Base-by-base conservation (phyloP, 2,329 filamentous ascomycete species). In the Trichoderma endophyticum region DNA sequence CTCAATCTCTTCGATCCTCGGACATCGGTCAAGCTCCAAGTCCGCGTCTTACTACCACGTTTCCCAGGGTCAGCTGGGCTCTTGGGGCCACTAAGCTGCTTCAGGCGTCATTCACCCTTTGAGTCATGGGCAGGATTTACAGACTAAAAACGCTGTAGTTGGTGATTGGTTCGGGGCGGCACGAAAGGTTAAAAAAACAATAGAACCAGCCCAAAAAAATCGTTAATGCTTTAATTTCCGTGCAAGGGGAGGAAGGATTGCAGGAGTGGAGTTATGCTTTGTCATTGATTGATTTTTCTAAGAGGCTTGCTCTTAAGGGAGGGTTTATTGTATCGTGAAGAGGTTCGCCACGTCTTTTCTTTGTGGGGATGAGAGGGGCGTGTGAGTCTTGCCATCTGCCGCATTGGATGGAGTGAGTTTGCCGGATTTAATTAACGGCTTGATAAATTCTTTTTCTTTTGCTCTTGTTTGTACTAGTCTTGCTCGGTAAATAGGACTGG, bases 1-100 rank as follows among this genome's bases (percentile, higher is more conserved):
- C 54, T 26, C 24, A 65, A 9, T 32, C 24, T 59, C 54, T 43
- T 51, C 61, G 68, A 73, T 65, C 18, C 64, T 79, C 78, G 78
- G 78, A 80, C 78, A 73, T 79, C 78, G 78, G 78, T 30, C 62
- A 77, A 74, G 68, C 57, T 15, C 34, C 73, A 75, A 78, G 75
- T 76, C 78, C 78, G 78, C 72, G 48, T 57, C 62, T 66, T 39
- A 43, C 61, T 39, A 21, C 39, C 30, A 14, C 21, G 21, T 21
- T 39, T n/a, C 21, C 21, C 3, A 24, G 48, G 12, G n/a, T 62
- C 61, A 57, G 54, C 54, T 34, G 54, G 51, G 26, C 54, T 18
- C 34, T 34, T 24, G 3, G 21, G 12, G 8, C 62, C 48, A 69
- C 66, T 61, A 69, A 34, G 39, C 66, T 39, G 4, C n/a, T 39